These are phyloP conservation scores for Hypoxylon sp. DNA, from an alignment of 2,329 filamentous ascomycete genomes.

Conservation along the genomic window DNA sequence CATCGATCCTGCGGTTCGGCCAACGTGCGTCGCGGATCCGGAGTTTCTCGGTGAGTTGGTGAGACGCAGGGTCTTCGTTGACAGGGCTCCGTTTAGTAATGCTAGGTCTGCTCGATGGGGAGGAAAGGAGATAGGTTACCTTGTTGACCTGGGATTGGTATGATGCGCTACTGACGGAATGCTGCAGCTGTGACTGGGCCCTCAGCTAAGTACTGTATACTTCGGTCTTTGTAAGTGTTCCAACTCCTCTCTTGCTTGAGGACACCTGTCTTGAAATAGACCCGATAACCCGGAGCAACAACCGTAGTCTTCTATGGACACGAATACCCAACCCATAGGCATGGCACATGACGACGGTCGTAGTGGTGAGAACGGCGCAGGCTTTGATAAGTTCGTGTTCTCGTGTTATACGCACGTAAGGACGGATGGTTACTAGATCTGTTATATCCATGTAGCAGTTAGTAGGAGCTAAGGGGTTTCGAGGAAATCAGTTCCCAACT, in stretches of 20 bases:
- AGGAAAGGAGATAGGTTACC: conserved; percentile 5
- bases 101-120: not conserved
- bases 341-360: not conserved
- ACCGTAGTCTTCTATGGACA: not conserved
- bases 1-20: conserved; percentile 23
- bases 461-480: not conserved
- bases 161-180: conserved; percentile 2
- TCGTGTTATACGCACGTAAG: no score
- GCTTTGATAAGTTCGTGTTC: not conserved
- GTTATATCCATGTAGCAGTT: not conserved
- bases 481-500: not conserved
- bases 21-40: conserved; percentile 15
- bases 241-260: not conserved
- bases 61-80: not conserved
- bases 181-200: not conserved
- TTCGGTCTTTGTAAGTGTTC: not conserved
- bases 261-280: not conserved
- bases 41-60: conserved; percentile 21
- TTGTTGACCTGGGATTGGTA: conserved; percentile 9
- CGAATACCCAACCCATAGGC: not conserved
- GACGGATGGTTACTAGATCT: not conserved
- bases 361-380: conserved; percentile 1
- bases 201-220: conserved; percentile 10
- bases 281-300: not conserved
- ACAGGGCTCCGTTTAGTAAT: not conserved